These are phyloP conservation scores for Malus sieversii DNA, from an alignment of 306 rosid species.

Conservation along the genomic window DNA sequence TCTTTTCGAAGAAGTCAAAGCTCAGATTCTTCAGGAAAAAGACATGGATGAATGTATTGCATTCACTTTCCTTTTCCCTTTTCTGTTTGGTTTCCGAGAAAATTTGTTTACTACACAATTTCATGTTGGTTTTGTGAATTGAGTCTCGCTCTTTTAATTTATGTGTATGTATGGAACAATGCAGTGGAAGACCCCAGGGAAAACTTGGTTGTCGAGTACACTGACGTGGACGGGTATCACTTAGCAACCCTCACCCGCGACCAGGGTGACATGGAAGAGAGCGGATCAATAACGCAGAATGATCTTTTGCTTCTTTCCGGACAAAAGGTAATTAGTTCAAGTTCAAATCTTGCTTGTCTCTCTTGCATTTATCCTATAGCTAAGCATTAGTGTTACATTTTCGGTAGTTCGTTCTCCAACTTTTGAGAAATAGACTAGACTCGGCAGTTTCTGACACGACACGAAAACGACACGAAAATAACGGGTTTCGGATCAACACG, in stretches of 20 bases:
- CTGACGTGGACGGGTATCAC: constrained; percentile 67
- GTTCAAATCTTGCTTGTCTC: not conserved
- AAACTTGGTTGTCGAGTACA: constrained; percentile 52
- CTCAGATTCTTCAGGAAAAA: constrained; percentile 52
- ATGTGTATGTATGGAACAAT: not conserved
- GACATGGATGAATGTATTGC: constrained; percentile 53
- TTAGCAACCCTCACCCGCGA: constrained; percentile 44
- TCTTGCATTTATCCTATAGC: not conserved
- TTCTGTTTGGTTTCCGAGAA: not conserved
- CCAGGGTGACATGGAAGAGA: constrained; percentile 8
- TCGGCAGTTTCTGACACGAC: too few relatives aligned
- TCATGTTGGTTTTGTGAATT: not conserved
- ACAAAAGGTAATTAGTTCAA: constrained; percentile 44
- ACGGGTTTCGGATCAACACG: too few relatives aligned
- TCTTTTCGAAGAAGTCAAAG: constrained; percentile 72
- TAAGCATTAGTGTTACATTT: too few relatives aligned
- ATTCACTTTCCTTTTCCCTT: not conserved
- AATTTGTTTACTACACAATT: not conserved
- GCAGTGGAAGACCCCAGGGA: constrained; percentile 62
- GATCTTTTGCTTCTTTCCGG: constrained; percentile 79
- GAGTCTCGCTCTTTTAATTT: too few relatives aligned
- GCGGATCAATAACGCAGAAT: constrained; percentile 47
- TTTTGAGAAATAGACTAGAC: too few relatives aligned
- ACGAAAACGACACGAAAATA: too few relatives aligned
- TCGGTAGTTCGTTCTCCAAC: not conserved